Conservation (phyloP, 441 rosid species). For the Erodium trifolium region DNA sequence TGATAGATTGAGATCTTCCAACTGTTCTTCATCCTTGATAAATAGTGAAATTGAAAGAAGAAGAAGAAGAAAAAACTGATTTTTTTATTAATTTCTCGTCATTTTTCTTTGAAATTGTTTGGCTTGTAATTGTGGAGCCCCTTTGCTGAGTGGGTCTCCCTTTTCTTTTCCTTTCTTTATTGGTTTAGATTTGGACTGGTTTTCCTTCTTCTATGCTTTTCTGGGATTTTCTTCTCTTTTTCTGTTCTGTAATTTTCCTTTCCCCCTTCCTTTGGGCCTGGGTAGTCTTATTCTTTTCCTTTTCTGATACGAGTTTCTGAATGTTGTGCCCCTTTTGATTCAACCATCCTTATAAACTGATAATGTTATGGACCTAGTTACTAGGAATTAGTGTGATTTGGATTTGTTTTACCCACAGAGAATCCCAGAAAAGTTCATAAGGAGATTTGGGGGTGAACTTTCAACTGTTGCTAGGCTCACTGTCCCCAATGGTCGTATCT, state of each 20-base stretch:
- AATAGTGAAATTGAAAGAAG: constrained; percentile 1
- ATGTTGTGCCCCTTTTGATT: neutral
- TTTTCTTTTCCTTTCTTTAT: neutral
- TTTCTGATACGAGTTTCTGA: neutral
- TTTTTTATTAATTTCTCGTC: neutral
- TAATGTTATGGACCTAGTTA: neutral
- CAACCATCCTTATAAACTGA: neutral
- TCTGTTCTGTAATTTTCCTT: neutral
- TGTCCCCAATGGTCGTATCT: constrained; percentile 81
- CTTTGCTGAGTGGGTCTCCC: neutral
- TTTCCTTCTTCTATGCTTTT: constrained; percentile 2
- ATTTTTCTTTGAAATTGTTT: neutral
- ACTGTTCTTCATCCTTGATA: neutral
- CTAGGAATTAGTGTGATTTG: neutral
- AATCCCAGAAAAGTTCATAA: constrained; percentile 83
- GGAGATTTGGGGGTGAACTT: constrained; percentile 72
- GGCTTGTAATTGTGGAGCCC: neutral
- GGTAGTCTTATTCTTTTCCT: neutral
- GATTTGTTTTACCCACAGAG: constrained; percentile 49
- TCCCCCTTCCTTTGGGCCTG: neutral
- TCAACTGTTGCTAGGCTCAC: constrained; percentile 65
- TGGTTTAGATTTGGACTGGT: constrained; percentile 6
- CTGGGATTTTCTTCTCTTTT: constrained; percentile 7
- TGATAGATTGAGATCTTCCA: constrained; percentile 1
- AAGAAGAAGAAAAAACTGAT: neutral